A percentile compares a stretch with the other conserved stretches of the same genome.
Evolutionary conservation across 441 rosid species (phyloP).

Genomic region (Rhodomyrtus psidioides): DNA sequence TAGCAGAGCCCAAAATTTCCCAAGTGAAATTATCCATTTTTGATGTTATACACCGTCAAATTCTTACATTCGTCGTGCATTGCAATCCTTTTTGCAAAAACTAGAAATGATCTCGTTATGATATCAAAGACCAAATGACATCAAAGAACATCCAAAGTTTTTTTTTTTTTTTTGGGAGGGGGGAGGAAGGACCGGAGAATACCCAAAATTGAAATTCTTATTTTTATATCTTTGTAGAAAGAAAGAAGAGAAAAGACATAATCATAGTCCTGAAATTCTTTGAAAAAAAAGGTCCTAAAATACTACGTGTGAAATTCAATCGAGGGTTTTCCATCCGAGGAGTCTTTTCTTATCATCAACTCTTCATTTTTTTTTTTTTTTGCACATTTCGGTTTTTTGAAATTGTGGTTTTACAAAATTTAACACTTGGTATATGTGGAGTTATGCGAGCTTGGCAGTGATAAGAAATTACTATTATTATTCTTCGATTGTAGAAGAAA

Average conservation of each 20-base stretch:
- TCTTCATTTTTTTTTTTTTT: not conserved
- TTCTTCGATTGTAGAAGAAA: not conserved
- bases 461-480: not conserved
- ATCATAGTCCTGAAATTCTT: not conserved
- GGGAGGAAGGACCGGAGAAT: too few relatives aligned
- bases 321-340: rapidly evolving
- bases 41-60: too few relatives aligned
- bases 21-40: too few relatives aligned
- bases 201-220: not conserved
- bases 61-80: too few relatives aligned
- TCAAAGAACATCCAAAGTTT: not conserved
- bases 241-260: not conserved
- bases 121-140: not conserved
- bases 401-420: not conserved
- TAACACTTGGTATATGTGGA: not conserved
- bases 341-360: not conserved
- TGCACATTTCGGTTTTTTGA: not conserved
- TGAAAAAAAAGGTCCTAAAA: too few relatives aligned
- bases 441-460: not conserved
- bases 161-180: too few relatives aligned
- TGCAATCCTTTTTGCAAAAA: not conserved
- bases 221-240: not conserved
- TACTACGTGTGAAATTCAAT: too few relatives aligned
- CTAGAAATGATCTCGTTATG: not conserved
- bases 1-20: too few relatives aligned